Percentiles rank a stretch among this genome's conserved stretches.
These are phyloP conservation scores for Leishmania gerbilli DNA, from an alignment of 208 protist genomes.

Conservation along the genomic window DNA sequence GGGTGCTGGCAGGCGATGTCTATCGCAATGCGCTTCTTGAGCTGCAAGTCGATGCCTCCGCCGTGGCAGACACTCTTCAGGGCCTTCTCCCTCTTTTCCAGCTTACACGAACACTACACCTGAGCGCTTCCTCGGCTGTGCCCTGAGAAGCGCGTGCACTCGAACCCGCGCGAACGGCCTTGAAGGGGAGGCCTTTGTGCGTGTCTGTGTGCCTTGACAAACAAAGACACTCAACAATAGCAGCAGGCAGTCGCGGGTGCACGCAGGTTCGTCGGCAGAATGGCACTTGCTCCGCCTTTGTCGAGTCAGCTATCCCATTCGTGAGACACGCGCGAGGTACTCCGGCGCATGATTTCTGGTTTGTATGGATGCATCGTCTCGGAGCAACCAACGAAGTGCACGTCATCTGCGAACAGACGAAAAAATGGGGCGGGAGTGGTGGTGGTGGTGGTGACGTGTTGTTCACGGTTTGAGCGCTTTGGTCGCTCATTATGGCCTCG, in stretches of 20 bases:
- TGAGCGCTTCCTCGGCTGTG: constrained; percentile 5
- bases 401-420: not conserved
- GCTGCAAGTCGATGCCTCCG: not conserved
- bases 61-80: not conserved
- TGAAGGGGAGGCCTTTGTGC: constrained; percentile 69
- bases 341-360: no score
- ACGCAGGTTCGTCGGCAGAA: no score
- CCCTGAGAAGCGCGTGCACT: not conserved
- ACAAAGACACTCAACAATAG: not conserved
- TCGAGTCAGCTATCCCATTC: no score
- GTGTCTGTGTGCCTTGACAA: not conserved
- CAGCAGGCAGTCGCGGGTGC: no score
- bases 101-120: constrained; percentile 50
- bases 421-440: not conserved
- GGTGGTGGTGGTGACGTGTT: not conserved
- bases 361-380: not conserved
- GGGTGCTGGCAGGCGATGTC: not conserved
- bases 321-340: no score
- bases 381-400: not conserved
- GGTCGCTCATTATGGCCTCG: not conserved
- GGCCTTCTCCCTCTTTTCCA: not conserved
- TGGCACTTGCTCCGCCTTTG: no score
- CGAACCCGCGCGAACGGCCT: constrained; percentile 90
- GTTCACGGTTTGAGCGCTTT: not conserved
- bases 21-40: not conserved